Evolutionary conservation across 2,329 filamentous ascomycete genomes (phyloP).

Genomic region (Aureobasidium sp.): DNA sequence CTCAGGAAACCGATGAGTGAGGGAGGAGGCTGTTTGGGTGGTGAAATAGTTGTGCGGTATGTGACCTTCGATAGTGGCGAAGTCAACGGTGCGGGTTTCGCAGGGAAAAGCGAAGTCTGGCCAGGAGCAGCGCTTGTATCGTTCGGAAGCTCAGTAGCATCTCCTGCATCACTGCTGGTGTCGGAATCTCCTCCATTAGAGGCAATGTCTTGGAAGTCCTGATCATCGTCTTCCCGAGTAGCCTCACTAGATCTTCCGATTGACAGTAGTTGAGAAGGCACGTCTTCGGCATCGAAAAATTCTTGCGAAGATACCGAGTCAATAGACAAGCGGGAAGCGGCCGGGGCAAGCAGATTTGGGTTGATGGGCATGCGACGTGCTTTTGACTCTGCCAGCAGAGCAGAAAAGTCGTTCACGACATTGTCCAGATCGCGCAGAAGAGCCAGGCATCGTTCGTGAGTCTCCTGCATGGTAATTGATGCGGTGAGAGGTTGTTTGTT

Average conservation of each 20-base stretch:
- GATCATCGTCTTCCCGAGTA: slow-evolving; percentile 46
- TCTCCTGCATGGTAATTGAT: slow-evolving; percentile 38
- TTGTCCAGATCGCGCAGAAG: slow-evolving; percentile 78
- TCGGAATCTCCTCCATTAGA: slow-evolving; percentile 50
- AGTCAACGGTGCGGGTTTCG: slow-evolving; percentile 63
- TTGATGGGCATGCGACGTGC: slow-evolving; percentile 52
- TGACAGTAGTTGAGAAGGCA: slow-evolving; percentile 60
- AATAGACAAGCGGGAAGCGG: slow-evolving; percentile 57
- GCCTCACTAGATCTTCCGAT: slow-evolving; percentile 66
- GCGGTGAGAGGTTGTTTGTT: slow-evolving; percentile 22
- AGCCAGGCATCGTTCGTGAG: slow-evolving; percentile 75
- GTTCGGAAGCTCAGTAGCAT: slow-evolving; percentile 23
- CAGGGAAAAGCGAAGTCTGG: slow-evolving; percentile 53
- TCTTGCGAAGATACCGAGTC: slow-evolving; percentile 78
- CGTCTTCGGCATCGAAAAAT: slow-evolving; percentile 85
- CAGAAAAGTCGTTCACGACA: slow-evolving; percentile 74
- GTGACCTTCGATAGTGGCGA: slow-evolving; percentile 64
- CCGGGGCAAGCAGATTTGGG: slow-evolving; percentile 8
- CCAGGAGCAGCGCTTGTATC: slow-evolving; percentile 19
- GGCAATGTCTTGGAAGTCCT: slow-evolving; percentile 31
- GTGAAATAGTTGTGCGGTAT: slow-evolving; percentile 61
- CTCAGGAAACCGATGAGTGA: slow-evolving; percentile 89
- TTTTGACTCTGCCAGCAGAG: slow-evolving; percentile 70
- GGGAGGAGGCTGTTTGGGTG: slow-evolving; percentile 71
- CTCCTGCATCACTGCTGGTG: slow-evolving; percentile 52